Percentiles rank a stretch among this genome's conserved stretches.
phyloP scores from a whole-genome alignment of 2,329 filamentous ascomycete species.

The Rhynchosporium graminicola region DNA sequence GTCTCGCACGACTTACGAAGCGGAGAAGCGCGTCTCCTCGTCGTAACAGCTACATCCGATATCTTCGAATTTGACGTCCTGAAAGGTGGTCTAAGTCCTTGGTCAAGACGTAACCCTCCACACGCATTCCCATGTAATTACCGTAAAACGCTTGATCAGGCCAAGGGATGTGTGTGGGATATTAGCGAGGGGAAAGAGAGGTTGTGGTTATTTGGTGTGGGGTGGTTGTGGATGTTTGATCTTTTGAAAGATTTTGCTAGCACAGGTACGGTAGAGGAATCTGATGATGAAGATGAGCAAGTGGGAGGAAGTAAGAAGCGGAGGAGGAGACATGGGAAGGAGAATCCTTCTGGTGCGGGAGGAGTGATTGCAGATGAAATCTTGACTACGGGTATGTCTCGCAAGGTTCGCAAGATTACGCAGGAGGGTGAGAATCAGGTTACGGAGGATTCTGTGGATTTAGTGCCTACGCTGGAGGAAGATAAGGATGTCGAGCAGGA shows the following conservation, averaged over 20 bases:
- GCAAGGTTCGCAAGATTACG: slow-evolving; percentile 42
- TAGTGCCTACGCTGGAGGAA: slow-evolving; percentile 18
- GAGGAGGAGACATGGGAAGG: slow-evolving; percentile 29
- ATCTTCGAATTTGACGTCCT: slow-evolving; percentile 78
- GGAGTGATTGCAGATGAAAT: slow-evolving; percentile 47
- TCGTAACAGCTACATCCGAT: slow-evolving; percentile 65
- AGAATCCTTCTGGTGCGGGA: slow-evolving; percentile 56
- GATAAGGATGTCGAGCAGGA: slow-evolving; percentile 27
- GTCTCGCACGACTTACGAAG: slow-evolving; percentile 53
- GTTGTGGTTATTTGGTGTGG: slow-evolving; percentile 83
- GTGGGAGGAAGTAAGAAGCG: slow-evolving; percentile 41
- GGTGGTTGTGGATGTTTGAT: slow-evolving; percentile 92
- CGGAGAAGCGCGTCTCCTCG: slow-evolving; percentile 55
- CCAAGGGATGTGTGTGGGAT: slow-evolving; percentile 86
- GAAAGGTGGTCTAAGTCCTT: slow-evolving; percentile 76
- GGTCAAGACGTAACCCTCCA: slow-evolving; percentile 83
- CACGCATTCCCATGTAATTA: slow-evolving; percentile 73
- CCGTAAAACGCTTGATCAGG: slow-evolving; percentile 71
- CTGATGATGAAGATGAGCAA: slow-evolving; percentile 29
- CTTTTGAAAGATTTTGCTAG: slow-evolving; percentile 65
- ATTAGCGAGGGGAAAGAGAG: slow-evolving; percentile 57
- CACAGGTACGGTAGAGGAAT: slow-evolving; percentile 37
- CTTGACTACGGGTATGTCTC: slow-evolving; percentile 42
- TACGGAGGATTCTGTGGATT: slow-evolving; percentile 40
- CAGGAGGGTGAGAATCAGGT: slow-evolving; percentile 46